Evolutionary conservation across 306 rosid genomes (phyloP), one percentile per base, ranked within the genome.

Genomic region (Urtica urens): DNA sequence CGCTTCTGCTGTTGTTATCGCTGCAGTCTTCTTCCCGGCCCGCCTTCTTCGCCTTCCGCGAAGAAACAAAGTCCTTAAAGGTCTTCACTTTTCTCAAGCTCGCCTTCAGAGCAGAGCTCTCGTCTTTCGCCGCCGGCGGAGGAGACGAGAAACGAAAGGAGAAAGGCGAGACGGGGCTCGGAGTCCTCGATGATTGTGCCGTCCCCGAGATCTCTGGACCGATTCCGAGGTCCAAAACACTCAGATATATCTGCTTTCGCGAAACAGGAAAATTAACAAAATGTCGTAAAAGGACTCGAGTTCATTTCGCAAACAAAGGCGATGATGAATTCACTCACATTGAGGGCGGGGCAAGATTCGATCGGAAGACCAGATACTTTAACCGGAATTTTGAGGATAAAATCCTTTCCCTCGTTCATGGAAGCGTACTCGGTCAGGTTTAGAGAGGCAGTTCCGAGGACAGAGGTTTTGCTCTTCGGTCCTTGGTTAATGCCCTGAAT

Each of bases 1-100:
- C 58, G 23, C 51, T 43, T 55, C 55, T 38, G 24, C 47, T 34
- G 38, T 44, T 29, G 25, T 51, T 10, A 16, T 58, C 75, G 46
- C 60, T 46, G 30, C 60, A 15, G 23, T 53, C 40, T 38, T 53
- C 62, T 33, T 63, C 49, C 16, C 9, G 3, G 15, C 18, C 24
- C 10, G 51, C 34, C 51, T 55, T 66, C 30, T 58, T 45, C 2
- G 58, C 3, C 42, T 42, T 64, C 59, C 75, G 58, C 40, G 53
- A 59, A 23, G 70, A 70, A 11, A 70, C 56, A 45, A 47, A 64
- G 14, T 53, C 41, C 18, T 30, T 59, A 43, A 70, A 64, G 14
- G 62, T 63, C 49, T 58, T 70, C 18, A 63, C 75, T 51, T 41
- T 70, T 47, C 68, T 58, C 24, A 70, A 53, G 24, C 67, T 59